Evolutionary conservation across 768 basidiomycete species (phyloP).

Genomic region (Boletus edulis): DNA sequence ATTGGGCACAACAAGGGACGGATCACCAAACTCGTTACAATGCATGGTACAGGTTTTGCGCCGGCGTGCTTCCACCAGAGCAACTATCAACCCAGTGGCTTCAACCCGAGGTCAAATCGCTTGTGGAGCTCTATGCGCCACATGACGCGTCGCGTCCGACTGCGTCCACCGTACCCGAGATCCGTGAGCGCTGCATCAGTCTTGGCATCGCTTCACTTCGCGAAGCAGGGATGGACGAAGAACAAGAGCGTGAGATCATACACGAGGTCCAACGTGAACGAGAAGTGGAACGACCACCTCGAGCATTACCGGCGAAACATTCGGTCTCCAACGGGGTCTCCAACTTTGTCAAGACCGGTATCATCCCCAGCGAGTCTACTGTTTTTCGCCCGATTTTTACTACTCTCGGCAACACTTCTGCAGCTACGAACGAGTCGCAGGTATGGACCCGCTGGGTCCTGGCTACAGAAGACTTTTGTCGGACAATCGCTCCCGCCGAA

Average conservation of each 20-base stretch:
- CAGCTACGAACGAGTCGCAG: slow-evolving; percentile 12
- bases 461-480: slow-evolving; percentile 16
- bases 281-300: slow-evolving; percentile 36
- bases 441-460: slow-evolving; percentile 18
- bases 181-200: slow-evolving; percentile 24
- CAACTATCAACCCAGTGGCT: slow-evolving; percentile 32
- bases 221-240: slow-evolving; percentile 36
- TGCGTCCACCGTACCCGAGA: slow-evolving; percentile 3
- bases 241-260: slow-evolving; percentile 45
- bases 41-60: slow-evolving; percentile 17
- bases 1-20: slow-evolving; percentile 43
- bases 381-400: slow-evolving; percentile 21
- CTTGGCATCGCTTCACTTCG: slow-evolving; percentile 28
- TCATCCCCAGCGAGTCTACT: slow-evolving; percentile 8
- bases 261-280: slow-evolving; percentile 43
- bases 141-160: slow-evolving; percentile 5
- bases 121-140: slow-evolving; percentile 35
- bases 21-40: slow-evolving; percentile 30
- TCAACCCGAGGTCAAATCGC: slow-evolving; percentile 36
- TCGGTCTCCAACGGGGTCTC: slow-evolving; percentile 1
- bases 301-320: slow-evolving; percentile 21
- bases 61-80: neutral
- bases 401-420: slow-evolving; percentile 7
- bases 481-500: neutral
- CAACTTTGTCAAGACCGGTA: slow-evolving; percentile 25